Evolutionary conservation across 176 grass and related monocot species (phyloP).

Genomic region (Hyparrhenia diplandra): DNA sequence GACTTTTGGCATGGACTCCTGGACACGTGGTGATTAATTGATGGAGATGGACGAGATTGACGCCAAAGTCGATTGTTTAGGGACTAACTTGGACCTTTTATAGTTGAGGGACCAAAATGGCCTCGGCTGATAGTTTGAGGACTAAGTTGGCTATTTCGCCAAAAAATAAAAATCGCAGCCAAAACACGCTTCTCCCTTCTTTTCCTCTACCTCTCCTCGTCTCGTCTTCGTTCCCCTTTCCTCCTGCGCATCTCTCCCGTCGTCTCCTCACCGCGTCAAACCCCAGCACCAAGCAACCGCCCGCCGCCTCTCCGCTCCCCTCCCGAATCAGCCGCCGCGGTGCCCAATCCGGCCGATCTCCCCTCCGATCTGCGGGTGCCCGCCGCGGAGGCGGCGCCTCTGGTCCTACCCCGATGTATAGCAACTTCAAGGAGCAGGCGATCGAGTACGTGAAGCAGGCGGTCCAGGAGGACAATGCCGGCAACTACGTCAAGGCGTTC

Average conservation of each 20-base stretch:
- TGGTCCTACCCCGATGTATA: constrained; percentile 59
- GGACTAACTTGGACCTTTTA: no score
- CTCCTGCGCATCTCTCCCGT: neutral
- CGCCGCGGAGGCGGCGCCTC: constrained; percentile 37
- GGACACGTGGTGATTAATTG: no score
- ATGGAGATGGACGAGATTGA: no score
- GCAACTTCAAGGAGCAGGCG: constrained; percentile 99
- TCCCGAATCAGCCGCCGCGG: neutral
- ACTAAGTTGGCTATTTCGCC: no score
- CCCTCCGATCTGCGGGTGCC: constrained; percentile 32
- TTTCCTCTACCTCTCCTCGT: neutral
- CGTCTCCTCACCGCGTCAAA: constrained; percentile 50
- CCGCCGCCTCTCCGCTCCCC: neutral
- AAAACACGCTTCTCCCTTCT: constrained; percentile 34
- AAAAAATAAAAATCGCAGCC: neutral
- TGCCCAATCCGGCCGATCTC: neutral
- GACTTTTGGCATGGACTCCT: no score
- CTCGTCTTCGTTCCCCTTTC: constrained; percentile 37
- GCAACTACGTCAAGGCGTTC: constrained; percentile 97
- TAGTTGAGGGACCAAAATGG: no score
- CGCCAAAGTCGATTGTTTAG: no score
- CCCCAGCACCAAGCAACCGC: constrained; percentile 43
- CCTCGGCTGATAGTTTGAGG: no score
- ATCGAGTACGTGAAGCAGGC: constrained; percentile 99
- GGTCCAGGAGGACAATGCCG: constrained; percentile 96